phyloP scores from a whole-genome alignment of 2,329 filamentous ascomycete genomes.

The Orbilia ellipsospora region DNA sequence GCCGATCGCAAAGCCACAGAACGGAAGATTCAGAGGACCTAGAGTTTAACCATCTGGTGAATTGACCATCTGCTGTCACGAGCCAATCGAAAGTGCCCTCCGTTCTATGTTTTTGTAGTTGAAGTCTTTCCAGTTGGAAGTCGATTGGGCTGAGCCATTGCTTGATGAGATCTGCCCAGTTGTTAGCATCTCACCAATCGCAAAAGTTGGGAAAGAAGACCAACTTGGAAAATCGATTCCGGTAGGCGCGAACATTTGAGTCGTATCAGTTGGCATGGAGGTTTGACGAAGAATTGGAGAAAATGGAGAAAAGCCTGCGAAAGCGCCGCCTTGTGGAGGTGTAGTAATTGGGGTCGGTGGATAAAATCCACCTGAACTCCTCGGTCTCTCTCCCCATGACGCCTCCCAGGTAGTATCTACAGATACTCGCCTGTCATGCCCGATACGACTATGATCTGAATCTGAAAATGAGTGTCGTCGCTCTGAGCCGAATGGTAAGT shows the following conservation, averaged over 20 bases:
- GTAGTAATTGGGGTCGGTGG: conserved; percentile 30
- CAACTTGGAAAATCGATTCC: conserved; percentile 39
- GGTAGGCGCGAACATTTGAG: conserved; percentile 5
- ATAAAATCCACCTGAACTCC: conserved; percentile 47
- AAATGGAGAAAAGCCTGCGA: conserved; percentile 37
- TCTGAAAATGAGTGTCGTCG: conserved; percentile 54
- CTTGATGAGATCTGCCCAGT: conserved; percentile 30
- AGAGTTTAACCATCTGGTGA: conserved; percentile 47
- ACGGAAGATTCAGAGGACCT: conserved; percentile 35
- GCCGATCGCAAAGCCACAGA: conserved; percentile 51
- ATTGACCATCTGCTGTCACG: conserved; percentile 46
- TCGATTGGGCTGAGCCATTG: conserved; percentile 51
- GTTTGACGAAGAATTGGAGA: conserved; percentile 45
- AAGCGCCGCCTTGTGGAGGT: conserved; percentile 5
- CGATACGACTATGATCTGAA: conserved; percentile 50
- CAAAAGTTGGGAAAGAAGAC: background rate
- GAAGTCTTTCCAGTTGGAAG: conserved; percentile 53
- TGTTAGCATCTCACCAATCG: conserved; percentile 8
- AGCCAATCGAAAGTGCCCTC: conserved; percentile 53
- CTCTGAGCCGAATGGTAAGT: conserved; percentile 51
- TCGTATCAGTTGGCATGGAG: conserved; percentile 45
- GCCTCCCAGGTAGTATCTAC: conserved; percentile 49
- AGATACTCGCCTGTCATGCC: conserved; percentile 39
- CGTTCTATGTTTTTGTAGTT: conserved; percentile 39
- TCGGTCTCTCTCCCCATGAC: conserved; percentile 48